Evolutionary conservation across 352 stramenopile genomes (phyloP), one percentile per base, ranked within the genome.

Genomic region (Peronosclerospora sorghi): DNA sequence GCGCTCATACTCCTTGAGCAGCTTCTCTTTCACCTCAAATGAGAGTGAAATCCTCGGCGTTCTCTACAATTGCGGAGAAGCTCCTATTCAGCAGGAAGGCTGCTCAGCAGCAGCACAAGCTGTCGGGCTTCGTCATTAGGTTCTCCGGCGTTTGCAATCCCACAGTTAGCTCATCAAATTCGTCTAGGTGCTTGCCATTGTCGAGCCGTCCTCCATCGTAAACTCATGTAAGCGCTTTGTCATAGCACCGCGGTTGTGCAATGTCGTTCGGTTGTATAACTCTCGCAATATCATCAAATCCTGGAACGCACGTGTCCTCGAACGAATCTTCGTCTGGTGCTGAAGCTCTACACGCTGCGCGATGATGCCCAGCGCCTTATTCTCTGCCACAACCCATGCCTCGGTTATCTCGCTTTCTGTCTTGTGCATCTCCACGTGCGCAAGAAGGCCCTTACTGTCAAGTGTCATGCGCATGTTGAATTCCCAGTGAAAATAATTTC

Each of bases 21-120:
- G 40, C 44, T 55, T 67, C 23, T 62, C 52, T 30, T 49, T 65
- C 0, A 54, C 44, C 5, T 60, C 47, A 1, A n/a, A 57, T 48
- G 2, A 65, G 18, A 19, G 20, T 35, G 5, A 51, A 18, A 8
- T 38, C 48, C 19, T 48, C 36, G 4, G 32, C 21, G 40, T 66
- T 66, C 42, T 61, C 47, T 0, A 48, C 18, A 23, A 48, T 48
- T 0, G 41, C 50, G 8, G 36, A 32, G 5, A 56, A 47, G 15
- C 17, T 56, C 48, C 28, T 69, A 62, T 4, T 69, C 51, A 2
- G 21, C 6, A 0, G 52, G 41, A 2, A 69, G 46, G 18, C 54
- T 69, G 2, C 45, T 51, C 0, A 66, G 45, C 18, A 63, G 35
- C 0, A 68, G 24, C 0, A 65, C 51, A 0, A 68, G 14, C 45